phyloP scores from a whole-genome alignment of 139 green algal genomes.

The Chlorella vulgaris region DNA sequence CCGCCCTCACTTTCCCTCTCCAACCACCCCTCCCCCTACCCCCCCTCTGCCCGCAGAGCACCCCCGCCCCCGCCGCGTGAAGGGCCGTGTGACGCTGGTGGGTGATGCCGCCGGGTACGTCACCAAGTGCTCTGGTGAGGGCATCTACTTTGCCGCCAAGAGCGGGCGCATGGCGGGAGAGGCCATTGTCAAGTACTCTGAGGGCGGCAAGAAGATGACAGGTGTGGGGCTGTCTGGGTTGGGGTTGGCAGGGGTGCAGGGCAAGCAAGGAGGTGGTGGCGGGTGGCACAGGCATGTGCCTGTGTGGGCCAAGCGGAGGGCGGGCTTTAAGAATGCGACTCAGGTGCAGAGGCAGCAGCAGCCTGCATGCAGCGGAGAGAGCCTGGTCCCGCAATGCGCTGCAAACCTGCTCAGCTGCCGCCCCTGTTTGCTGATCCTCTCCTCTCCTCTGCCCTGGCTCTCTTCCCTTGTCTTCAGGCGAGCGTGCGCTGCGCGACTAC shows the following conservation, averaged over 20 bases:
- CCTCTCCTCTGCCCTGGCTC: neutral
- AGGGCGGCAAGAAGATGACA: constrained; percentile 84
- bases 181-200: constrained; percentile 87
- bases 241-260: neutral
- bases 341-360: no score
- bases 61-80: constrained; percentile 28
- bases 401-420: no score
- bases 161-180: constrained; percentile 96
- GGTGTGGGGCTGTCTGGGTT: constrained; percentile 24
- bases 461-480: constrained; percentile 44
- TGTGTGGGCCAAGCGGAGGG: no score
- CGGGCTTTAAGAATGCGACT: no score
- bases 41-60: constrained; percentile 10
- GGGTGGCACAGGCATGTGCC: neutral
- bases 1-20: neutral
- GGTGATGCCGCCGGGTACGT: constrained; percentile 98
- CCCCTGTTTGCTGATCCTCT: no score
- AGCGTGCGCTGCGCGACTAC: constrained; percentile 92
- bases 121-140: constrained; percentile 96
- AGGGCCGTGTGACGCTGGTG: constrained; percentile 91
- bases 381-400: no score
- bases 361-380: no score
- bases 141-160: constrained; percentile 99
- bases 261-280: neutral
- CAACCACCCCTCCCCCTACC: no score